Base-by-base conservation (phyloP, 768 basidiomycete species). In the Chiua virens region DNA sequence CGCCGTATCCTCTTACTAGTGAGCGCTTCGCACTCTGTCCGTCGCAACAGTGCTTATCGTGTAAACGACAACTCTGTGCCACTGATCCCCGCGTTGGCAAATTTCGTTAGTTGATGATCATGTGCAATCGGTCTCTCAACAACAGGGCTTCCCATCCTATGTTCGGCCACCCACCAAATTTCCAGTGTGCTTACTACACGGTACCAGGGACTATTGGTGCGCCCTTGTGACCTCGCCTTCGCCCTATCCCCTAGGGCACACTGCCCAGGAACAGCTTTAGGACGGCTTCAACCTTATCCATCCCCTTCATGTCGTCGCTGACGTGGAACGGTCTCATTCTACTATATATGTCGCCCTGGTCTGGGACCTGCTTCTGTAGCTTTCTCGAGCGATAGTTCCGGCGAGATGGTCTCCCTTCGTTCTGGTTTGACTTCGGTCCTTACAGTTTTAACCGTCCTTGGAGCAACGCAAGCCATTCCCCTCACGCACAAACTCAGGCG, bases 401-500 rank as follows among this genome's bases (percentile, higher is more conserved):
- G 23, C 5, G 20, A 47, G 7, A 63, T 68, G 63, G 42, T 66
- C 18, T 58, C 51, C 41, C 22, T 65, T 14, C 43, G 27, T 47
- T 48, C 49, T 35, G 11, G 23, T 35, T 3, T 61, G 14, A 34
- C 28, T 17, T 48, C 43, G 4, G 46, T 23, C 18, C 27, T 53
- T 1, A 28, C 50, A 4, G 21, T 45, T 27, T 50, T 66, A 5
- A 53, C 53, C 25, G 23, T 50, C 21, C 25, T 68, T 10, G 55
- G 50, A 51, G 51, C 20, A 23, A 36, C 42, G 5, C 42, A 50
- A 38, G 61, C 54, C 17, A 11, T 54, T 46, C 63, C 66, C 13
- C 47, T 66, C 6, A 48, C 47, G 10, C 41, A 68, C 34, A 66
- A 51, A 35, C 56, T 68, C 43, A 44, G 35, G 14, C 22, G 20